These are phyloP conservation scores for Fusarium nelsonii DNA, from an alignment of 2,329 filamentous ascomycete species.

Conservation along the genomic window DNA sequence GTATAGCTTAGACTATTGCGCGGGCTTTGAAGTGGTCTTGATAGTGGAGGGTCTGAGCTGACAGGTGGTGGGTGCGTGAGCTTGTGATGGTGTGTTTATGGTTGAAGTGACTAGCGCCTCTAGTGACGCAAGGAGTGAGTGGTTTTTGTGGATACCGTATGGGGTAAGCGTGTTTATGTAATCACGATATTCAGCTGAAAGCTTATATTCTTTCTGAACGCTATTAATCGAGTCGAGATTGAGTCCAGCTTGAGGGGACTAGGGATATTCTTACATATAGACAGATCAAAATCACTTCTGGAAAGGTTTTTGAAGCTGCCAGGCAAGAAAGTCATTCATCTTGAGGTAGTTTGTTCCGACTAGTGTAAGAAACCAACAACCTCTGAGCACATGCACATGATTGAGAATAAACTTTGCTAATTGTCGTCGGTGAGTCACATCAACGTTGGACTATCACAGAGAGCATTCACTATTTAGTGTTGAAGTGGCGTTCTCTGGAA, in stretches of 20 bases:
- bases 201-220: constrained; percentile 1
- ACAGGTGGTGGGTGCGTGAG: constrained; percentile 22
- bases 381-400: too few species aligned
- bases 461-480: too few species aligned
- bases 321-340: neutral
- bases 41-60: neutral
- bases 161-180: constrained; percentile 32
- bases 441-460: too few species aligned
- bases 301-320: fast-evolving
- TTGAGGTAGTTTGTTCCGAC: too few species aligned
- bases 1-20: neutral
- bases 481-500: too few species aligned
- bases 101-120: constrained; percentile 17
- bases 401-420: too few species aligned
- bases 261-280: neutral
- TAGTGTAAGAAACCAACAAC: too few species aligned
- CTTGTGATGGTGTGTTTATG: constrained; percentile 12
- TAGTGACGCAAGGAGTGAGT: constrained; percentile 21
- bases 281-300: neutral
- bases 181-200: constrained; percentile 2
- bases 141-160: constrained; percentile 31
- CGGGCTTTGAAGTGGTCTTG: neutral
- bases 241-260: too few species aligned
- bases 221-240: neutral
- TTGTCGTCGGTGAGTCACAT: too few species aligned